Evolutionary conservation across 2,329 filamentous ascomycete species (phyloP), one percentile per base, ranked within the genome.

Genomic region (Fusarium pseudonygamai): DNA sequence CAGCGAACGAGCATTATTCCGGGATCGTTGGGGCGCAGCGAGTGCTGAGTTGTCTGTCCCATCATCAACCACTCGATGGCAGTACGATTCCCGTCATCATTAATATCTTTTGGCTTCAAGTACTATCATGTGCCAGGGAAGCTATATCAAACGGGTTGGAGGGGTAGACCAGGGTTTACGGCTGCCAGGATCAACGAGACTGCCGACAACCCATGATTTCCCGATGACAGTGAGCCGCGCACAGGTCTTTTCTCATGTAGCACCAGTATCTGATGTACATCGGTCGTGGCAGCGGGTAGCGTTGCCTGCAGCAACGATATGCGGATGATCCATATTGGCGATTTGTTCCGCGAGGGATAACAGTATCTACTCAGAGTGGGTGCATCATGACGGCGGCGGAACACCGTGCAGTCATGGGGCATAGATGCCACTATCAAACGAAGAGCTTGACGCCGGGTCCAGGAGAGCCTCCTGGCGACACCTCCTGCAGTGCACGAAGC

Each of bases 121-220:
- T 40, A 20, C 52, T 49, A 34, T 69, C 34, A 63, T 70, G 57
- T 60, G 59, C 67, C 64, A 69, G 68, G 64, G 55, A 65, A 60
- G 46, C 55, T 72, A 65, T 60, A 64, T 64, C 59, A 56, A 39
- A 66, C 37, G 59, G 60, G 71, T 67, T 47, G 67, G 70, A 68
- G 67, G 67, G 70, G 60, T 47, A 76, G 68, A 72, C 70, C 72
- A 60, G 75, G 75, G 62, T 57, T 59, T 43, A 55, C 45, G 56
- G 62, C 64, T 68, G 70, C 59, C 62, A 75, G 76, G 75, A 53
- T 69, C 45, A 62, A 45, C 40, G 53, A 52, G 61, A 60, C 71
- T 65, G 56, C 62, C 59, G 59, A 63, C 55, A 70, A 60, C 69
- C 75, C 72, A 77, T 64, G 65, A 75, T 75, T 71, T 75, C 63